A percentile compares a stretch with the other conserved stretches of the same genome.
phyloP scores from a whole-genome alignment of 257 asterid species.

The Rehmannia glutinosa region DNA sequence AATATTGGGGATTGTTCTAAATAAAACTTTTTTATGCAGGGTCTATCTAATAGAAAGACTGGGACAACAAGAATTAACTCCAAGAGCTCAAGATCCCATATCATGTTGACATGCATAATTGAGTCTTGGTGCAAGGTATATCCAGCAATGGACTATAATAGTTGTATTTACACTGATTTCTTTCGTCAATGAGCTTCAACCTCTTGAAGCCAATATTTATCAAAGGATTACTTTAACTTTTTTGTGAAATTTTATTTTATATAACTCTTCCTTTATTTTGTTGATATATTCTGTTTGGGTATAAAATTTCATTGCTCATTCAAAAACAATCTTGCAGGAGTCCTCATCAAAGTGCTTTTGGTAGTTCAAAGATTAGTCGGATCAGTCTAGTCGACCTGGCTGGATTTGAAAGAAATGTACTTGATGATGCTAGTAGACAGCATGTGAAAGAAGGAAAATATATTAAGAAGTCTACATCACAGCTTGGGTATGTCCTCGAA shows the following conservation, averaged over 20 bases:
- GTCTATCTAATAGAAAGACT: constrained; percentile 79
- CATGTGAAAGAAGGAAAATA: constrained; percentile 74
- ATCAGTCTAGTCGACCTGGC: constrained; percentile 92
- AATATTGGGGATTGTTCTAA: not conserved
- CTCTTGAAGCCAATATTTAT: too few relatives aligned
- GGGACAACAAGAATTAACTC: constrained; percentile 89
- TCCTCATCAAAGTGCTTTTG: constrained; percentile 87
- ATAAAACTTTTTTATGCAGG: constrained; percentile 40
- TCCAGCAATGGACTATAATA: not conserved
- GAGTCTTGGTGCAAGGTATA: constrained; percentile 98
- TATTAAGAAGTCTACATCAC: constrained; percentile 84
- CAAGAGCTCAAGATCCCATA: constrained; percentile 96
- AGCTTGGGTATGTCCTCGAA: constrained; percentile 69
- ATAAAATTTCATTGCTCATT: not conserved
- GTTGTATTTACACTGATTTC: not conserved
- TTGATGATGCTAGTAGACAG: constrained; percentile 67
- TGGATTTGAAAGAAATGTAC: constrained; percentile 67
- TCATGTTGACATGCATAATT: constrained; percentile 76
- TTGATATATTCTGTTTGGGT: not conserved
- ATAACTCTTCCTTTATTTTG: not conserved
- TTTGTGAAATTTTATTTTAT: not conserved
- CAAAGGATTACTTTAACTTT: too few relatives aligned
- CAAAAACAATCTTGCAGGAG: constrained; percentile 46
- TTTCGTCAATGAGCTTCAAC: not conserved
- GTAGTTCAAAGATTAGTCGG: constrained; percentile 85